phyloP scores from a whole-genome alignment of 192 early-diverging fungal genomes.

The Paraglomus brasilianum region DNA sequence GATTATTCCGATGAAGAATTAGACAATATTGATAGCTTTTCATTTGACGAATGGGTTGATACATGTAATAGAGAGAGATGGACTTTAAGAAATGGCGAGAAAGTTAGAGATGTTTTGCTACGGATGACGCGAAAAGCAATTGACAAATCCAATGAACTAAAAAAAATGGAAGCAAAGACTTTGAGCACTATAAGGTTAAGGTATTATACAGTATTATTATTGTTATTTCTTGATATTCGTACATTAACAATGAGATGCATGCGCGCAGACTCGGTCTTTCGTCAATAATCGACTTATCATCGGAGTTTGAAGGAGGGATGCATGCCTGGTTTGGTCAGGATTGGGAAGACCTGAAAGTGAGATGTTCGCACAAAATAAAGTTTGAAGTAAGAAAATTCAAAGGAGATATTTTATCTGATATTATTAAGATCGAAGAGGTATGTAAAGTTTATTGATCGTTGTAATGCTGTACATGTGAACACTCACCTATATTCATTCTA shows the following conservation, averaged over 20 bases:
- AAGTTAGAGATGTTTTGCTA: conserved; percentile 16
- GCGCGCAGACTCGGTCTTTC: not conserved
- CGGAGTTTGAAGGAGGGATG: conserved; percentile 4
- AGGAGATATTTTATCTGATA: conserved; percentile 12
- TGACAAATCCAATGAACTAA: conserved; percentile 15
- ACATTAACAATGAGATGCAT: not conserved
- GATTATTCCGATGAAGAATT: not conserved
- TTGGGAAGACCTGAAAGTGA: conserved; percentile 20
- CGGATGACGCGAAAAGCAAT: conserved; percentile 12
- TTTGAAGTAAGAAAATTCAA: conserved; percentile 24
- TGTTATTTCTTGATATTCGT: conserved; percentile 8
- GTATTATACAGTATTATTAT: not conserved
- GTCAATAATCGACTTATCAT: conserved; percentile 26
- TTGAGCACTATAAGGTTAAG: conserved; percentile 9
- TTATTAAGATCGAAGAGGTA: conserved; percentile 22
- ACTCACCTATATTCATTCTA: conserved; percentile 9
- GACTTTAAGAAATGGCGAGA: conserved; percentile 11
- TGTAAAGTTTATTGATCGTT: conserved; percentile 25
- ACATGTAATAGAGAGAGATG: conserved; percentile 11
- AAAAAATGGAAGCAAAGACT: not conserved
- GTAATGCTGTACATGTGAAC: not conserved
- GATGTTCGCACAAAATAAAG: conserved; percentile 9
- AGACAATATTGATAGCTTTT: not conserved
- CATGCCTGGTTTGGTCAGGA: conserved; percentile 13
- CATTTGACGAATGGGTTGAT: not conserved